These are phyloP conservation scores for Eragrostis curvula DNA, from an alignment of 176 grass and related monocot genomes.

Conservation along the genomic window DNA sequence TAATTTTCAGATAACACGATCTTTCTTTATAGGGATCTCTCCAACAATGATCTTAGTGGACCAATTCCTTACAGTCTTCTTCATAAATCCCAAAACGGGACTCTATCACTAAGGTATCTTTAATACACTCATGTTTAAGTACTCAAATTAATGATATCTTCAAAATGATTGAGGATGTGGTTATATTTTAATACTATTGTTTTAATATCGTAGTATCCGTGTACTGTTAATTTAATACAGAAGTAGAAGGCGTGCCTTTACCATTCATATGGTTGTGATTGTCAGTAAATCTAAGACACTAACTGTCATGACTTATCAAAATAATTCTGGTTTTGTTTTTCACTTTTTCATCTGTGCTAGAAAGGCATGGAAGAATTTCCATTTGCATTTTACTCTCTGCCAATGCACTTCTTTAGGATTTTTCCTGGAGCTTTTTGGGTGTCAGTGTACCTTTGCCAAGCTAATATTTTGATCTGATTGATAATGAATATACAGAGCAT, in stretches of 20 bases:
- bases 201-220: background rate
- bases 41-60: constrained; percentile 60
- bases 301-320: background rate
- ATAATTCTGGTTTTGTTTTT: background rate
- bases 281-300: background rate
- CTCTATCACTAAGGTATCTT: constrained; percentile 57
- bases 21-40: constrained; percentile 57
- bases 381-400: constrained; percentile 1
- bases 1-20: background rate
- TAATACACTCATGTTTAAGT: background rate
- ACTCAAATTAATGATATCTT: background rate
- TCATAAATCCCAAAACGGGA: constrained; percentile 46
- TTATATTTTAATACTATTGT: background rate
- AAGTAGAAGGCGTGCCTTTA: background rate
- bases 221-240: constrained; percentile 1
- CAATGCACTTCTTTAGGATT: background rate
- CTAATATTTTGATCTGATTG: constrained; percentile 1
- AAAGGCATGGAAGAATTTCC: background rate
- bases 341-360: background rate
- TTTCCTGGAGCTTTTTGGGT: background rate
- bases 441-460: background rate
- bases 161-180: background rate
- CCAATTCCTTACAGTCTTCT: constrained; percentile 55
- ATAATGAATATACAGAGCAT: background rate
- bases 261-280: background rate